Evolutionary conservation across 2,329 filamentous ascomycete genomes (phyloP).

Genomic region (Pleomassaria siparia): DNA sequence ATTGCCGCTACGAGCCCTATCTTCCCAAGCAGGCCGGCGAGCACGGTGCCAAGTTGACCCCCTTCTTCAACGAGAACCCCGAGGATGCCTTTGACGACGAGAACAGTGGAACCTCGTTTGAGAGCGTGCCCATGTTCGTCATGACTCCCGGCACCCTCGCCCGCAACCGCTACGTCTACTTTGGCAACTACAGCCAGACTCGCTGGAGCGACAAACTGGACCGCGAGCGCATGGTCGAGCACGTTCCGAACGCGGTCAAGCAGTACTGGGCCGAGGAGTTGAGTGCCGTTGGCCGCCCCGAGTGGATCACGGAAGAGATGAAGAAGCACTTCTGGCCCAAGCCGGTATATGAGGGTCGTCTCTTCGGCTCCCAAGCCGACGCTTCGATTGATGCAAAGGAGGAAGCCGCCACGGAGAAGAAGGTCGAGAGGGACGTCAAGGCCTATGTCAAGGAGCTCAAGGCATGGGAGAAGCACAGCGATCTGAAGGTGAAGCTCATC

Average conservation of each 20-base stretch:
- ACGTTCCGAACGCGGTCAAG: constrained; percentile 43
- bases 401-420: constrained; percentile 23
- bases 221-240: constrained; percentile 43
- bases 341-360: constrained; percentile 43
- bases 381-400: constrained; percentile 16
- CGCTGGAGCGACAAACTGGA: constrained; percentile 50
- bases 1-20: constrained; percentile 44
- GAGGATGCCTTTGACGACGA: constrained; percentile 29
- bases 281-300: constrained; percentile 34
- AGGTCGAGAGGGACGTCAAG: constrained; percentile 35
- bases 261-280: constrained; percentile 45
- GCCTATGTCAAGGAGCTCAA: constrained; percentile 38
- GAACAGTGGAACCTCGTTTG: constrained; percentile 30
- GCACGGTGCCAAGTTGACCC: constrained; percentile 51
- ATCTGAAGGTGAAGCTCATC: constrained; percentile 38
- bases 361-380: constrained; percentile 19
- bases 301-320: constrained; percentile 47
- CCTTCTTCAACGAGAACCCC: constrained; percentile 47
- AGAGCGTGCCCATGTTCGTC: constrained; percentile 48
- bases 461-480: constrained; percentile 45
- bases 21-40: constrained; percentile 43
- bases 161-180: constrained; percentile 43
- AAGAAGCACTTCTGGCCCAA: constrained; percentile 47
- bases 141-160: constrained; percentile 8
- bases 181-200: constrained; percentile 49